These are phyloP conservation scores for Phaeoacremonium minimum DNA, from an alignment of 2,329 filamentous ascomycete genomes.

Conservation along the genomic window DNA sequence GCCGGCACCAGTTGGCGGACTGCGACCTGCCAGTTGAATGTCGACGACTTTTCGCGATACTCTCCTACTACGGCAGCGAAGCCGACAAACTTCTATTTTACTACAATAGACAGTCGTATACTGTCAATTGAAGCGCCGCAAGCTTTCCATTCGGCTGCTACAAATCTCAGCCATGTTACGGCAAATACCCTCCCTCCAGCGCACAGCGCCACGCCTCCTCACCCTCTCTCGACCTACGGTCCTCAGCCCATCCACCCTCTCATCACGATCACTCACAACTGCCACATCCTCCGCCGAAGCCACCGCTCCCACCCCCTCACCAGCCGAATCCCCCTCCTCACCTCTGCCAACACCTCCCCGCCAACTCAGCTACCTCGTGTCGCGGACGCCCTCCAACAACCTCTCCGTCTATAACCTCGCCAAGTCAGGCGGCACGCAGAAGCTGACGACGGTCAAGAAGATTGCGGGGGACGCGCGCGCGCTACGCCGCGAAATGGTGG, in stretches of 20 bases:
- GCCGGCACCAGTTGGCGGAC: no score
- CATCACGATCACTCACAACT: conserved; percentile 8
- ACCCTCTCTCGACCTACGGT: background rate
- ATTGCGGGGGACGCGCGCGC: conserved; percentile 67
- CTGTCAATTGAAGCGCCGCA: no score
- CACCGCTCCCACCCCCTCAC: conserved; percentile 2
- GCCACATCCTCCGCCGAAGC: conserved; percentile 5
- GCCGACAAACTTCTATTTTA: no score
- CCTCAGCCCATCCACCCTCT: background rate
- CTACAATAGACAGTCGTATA: no score
- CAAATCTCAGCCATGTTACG: background rate
- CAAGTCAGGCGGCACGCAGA: conserved; percentile 73
- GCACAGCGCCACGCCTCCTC: background rate
- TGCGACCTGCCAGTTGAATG: no score
- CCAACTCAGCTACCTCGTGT: conserved; percentile 64
- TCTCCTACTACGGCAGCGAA: no score
- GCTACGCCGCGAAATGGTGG: conserved; percentile 60
- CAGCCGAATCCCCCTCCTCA: conserved; percentile 10
- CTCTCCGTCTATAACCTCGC: conserved; percentile 72
- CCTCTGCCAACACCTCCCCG: conserved; percentile 18
- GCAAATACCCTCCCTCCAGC: background rate
- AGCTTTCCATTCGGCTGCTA: no score
- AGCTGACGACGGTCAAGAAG: conserved; percentile 72
- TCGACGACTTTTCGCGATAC: no score
- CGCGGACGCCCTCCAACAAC: conserved; percentile 65